Conservation (phyloP, 805 yeast genomes). For the Candida parachauliodes region DNA sequence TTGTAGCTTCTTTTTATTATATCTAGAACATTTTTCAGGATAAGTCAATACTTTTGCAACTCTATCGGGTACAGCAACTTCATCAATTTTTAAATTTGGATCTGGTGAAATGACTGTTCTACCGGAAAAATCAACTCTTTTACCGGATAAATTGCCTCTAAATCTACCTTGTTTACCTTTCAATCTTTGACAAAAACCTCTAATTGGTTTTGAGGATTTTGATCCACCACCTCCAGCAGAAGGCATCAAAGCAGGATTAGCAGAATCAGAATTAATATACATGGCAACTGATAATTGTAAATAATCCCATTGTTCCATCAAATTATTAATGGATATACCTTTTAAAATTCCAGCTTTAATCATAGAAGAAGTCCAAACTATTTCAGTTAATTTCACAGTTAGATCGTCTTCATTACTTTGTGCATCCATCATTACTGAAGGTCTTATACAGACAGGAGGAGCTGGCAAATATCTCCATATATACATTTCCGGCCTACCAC, state of each 20-base stretch:
- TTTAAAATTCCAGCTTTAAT: conserved; percentile 93
- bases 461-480: conserved; percentile 97
- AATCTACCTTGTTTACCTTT: conserved; percentile 99
- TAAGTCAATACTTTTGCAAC: conserved; percentile 94
- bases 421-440: conserved; percentile 89
- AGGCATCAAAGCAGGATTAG: conserved; percentile 74
- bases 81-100: conserved; percentile 91
- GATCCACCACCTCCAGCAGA: conserved; percentile 50
- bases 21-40: conserved; percentile 91
- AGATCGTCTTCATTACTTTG: conserved; percentile 96
- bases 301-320: conserved; percentile 99
- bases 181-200: conserved; percentile 95
- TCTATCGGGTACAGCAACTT: conserved; percentile 97
- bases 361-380: conserved; percentile 93
- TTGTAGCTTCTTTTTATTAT: conserved; percentile 77
- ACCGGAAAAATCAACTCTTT: conserved; percentile 97
- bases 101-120: conserved; percentile 98
- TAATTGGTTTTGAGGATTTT: conserved; percentile 69
- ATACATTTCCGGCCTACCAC: conserved; percentile 94
- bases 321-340: conserved; percentile 86
- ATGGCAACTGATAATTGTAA: conserved; percentile 92
- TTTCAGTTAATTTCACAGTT: conserved; percentile 92
- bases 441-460: conserved; percentile 98
- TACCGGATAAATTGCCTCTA: conserved; percentile 96
- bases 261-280: conserved; percentile 95